These are phyloP conservation scores for Citrullus amarus DNA, from an alignment of 306 rosid species.

Conservation along the genomic window DNA sequence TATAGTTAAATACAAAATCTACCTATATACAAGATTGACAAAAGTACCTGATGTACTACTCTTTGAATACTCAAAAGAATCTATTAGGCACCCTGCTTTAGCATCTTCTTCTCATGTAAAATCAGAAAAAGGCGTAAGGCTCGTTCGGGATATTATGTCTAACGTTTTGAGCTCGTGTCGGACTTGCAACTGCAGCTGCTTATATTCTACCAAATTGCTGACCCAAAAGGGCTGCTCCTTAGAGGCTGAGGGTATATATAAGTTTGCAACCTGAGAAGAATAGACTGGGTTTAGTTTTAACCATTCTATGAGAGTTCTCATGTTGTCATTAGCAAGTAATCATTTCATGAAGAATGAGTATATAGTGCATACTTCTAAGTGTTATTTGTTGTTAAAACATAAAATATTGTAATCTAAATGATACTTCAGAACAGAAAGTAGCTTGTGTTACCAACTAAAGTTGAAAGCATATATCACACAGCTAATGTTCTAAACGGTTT, in stretches of 20 bases:
- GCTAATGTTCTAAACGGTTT: too few species aligned
- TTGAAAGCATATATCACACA: too few species aligned
- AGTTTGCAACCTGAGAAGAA: not conserved
- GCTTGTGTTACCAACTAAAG: not conserved
- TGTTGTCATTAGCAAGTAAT: not conserved
- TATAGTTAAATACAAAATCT: constrained; percentile 8
- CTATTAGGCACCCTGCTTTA: not conserved
- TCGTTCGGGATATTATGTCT: not conserved
- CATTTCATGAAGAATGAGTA: not conserved
- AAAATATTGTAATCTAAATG: not conserved
- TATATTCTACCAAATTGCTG: not conserved
- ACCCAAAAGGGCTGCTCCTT: not conserved
- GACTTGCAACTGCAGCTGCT: not conserved
- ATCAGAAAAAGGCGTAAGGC: not conserved
- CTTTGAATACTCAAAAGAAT: not conserved
- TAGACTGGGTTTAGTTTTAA: not conserved
- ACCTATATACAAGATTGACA: constrained; percentile 3
- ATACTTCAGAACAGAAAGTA: not conserved
- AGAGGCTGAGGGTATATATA: not conserved
- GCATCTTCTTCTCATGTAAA: not conserved
- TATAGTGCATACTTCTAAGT: not conserved
- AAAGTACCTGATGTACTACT: constrained; percentile 2
- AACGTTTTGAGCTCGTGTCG: not conserved
- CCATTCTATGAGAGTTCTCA: not conserved
- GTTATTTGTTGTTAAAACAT: not conserved